These are phyloP conservation scores for Fagus sylvatica DNA, from an alignment of 306 rosid genomes.

Conservation along the genomic window DNA sequence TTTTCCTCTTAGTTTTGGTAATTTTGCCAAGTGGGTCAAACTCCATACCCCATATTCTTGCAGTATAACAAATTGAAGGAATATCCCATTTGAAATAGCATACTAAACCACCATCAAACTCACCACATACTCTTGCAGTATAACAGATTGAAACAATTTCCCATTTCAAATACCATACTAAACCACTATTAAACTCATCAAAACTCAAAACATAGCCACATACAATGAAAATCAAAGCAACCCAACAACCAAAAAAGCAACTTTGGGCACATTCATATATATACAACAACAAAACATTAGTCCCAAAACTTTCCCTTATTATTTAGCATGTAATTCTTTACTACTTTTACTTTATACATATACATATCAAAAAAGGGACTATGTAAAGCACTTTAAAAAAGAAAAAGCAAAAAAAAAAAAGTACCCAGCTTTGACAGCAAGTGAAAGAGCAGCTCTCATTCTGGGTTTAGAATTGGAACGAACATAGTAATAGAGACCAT, in stretches of 20 bases:
- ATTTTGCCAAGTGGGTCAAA: background rate
- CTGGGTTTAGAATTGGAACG: slow-evolving; percentile 91
- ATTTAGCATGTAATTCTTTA: no score
- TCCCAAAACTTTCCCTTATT: no score
- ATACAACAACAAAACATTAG: no score
- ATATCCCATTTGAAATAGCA: no score
- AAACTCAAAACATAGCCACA: slow-evolving; percentile 2
- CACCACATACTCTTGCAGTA: background rate
- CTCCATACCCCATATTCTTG: background rate
- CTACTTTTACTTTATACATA: no score
- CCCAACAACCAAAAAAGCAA: background rate
- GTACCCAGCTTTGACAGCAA: slow-evolving; percentile 87
- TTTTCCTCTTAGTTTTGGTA: background rate
- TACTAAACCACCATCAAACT: background rate
- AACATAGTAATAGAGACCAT: slow-evolving; percentile 82
- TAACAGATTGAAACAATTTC: background rate
- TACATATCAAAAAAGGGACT: background rate
- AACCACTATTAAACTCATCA: background rate
- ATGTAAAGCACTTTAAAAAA: background rate
- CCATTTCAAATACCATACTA: background rate
- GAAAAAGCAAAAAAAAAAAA: background rate
- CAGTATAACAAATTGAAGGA: background rate
- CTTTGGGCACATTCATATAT: no score
- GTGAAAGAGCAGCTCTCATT: slow-evolving; percentile 95
- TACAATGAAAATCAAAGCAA: background rate